These are phyloP conservation scores for Dianthus caryophyllus DNA, from an alignment of 148 eudicot species.

Conservation along the genomic window DNA sequence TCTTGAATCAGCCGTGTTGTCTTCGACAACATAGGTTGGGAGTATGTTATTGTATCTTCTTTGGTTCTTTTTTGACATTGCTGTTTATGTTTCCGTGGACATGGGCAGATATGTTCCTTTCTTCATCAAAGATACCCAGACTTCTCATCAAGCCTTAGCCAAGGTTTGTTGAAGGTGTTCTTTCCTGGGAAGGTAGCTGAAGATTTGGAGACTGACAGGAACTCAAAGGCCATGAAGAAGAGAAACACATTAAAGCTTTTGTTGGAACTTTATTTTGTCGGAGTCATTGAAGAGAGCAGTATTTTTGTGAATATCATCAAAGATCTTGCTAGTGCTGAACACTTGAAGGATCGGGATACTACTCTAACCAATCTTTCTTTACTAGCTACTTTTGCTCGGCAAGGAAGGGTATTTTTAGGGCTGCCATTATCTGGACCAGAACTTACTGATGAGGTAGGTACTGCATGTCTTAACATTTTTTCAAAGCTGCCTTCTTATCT, in stretches of 20 bases:
- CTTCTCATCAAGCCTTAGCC: constrained; percentile 69
- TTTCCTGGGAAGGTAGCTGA: constrained; percentile 79
- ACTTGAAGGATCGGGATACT: constrained; percentile 88
- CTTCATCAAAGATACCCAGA: constrained; percentile 95
- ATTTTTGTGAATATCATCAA: constrained; percentile 73
- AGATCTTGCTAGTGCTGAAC: constrained; percentile 79
- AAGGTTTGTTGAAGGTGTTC: constrained; percentile 74
- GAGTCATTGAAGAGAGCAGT: constrained; percentile 70
- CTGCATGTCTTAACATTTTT: neutral
- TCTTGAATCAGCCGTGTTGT: too few relatives aligned
- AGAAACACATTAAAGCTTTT: constrained; percentile 92
- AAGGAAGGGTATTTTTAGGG: constrained; percentile 84
- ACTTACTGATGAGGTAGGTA: constrained; percentile 68
- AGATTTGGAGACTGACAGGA: constrained; percentile 75
- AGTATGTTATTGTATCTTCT: too few relatives aligned
- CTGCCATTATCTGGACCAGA: constrained; percentile 74
- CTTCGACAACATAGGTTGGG: too few relatives aligned
- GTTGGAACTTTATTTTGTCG: constrained; percentile 88
- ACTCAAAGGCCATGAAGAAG: constrained; percentile 86
- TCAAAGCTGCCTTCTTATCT: neutral
- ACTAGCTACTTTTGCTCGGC: constrained; percentile 89
- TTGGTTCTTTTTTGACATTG: neutral
- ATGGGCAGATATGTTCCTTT: constrained; percentile 74
- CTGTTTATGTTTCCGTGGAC: constrained; percentile 8
- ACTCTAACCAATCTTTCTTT: constrained; percentile 93